Conservation (phyloP, 768 basidiomycete genomes). For the Suillus alpinus region DNA sequence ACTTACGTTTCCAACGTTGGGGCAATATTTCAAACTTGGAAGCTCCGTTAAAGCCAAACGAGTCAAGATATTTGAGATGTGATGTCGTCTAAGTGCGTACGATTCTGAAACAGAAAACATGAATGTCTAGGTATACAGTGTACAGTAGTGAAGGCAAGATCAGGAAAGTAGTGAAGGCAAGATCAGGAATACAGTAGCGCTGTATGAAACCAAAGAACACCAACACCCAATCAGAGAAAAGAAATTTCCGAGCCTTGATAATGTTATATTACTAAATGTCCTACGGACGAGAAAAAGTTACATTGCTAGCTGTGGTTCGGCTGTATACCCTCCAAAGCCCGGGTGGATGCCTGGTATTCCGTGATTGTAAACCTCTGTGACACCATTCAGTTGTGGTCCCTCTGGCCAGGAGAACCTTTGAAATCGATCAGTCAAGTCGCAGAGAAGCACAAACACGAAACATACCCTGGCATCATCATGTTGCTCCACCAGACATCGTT, state of each 20-base stretch:
- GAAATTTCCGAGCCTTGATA: background rate
- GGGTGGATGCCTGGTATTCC: constrained; percentile 17
- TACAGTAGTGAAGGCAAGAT: background rate
- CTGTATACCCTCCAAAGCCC: constrained; percentile 18
- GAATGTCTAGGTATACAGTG: background rate
- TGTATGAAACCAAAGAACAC: background rate
- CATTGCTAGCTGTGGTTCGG: constrained; percentile 25
- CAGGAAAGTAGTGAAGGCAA: background rate
- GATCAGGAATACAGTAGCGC: background rate
- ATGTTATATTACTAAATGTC: background rate
- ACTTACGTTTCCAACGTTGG: too few relatives aligned
- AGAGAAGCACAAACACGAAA: background rate
- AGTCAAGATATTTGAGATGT: background rate
- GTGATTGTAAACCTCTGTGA: constrained; percentile 15
- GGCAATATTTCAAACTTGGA: background rate
- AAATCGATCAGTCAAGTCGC: background rate
- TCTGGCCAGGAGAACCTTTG: constrained; percentile 33
- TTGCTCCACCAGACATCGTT: constrained; percentile 73
- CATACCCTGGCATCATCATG: constrained; percentile 84
- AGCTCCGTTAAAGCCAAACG: background rate
- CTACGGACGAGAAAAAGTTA: constrained; percentile 5
- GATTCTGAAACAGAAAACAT: background rate
- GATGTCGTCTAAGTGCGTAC: background rate
- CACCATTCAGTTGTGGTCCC: constrained; percentile 19
- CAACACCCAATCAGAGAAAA: background rate